Evolutionary conservation across 768 basidiomycete species (phyloP).

Genomic region (Suillus decipiens): DNA sequence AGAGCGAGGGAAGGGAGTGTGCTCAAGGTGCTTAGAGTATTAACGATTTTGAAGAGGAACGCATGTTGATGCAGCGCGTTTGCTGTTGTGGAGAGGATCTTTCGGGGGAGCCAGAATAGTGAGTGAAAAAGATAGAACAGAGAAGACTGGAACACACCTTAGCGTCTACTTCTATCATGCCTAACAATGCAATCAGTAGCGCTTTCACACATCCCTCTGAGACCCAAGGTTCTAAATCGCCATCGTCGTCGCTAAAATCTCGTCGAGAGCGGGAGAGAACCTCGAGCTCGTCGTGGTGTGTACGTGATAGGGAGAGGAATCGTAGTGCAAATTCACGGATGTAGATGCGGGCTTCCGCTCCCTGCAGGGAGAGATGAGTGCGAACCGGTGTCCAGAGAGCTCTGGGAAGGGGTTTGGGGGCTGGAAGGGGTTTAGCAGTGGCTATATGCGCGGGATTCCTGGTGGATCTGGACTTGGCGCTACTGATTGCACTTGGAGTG

Average conservation of each 20-base stretch:
- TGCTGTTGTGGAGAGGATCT: slow-evolving; percentile 4
- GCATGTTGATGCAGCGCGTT: neutral
- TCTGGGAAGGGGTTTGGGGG: slow-evolving; percentile 42
- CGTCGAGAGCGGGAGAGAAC: slow-evolving; percentile 40
- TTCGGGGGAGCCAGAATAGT: neutral
- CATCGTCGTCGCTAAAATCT: slow-evolving; percentile 41
- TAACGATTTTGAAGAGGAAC: slow-evolving; percentile 1
- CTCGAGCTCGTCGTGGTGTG: slow-evolving; percentile 65
- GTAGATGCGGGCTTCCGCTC: slow-evolving; percentile 61
- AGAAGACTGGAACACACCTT: slow-evolving; percentile 24
- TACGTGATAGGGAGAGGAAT: slow-evolving; percentile 57
- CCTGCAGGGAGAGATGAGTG: slow-evolving; percentile 42
- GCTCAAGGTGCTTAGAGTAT: slow-evolving; percentile 13
- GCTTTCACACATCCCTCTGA: slow-evolving; percentile 66
- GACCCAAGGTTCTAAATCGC: slow-evolving; percentile 53
- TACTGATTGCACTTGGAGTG: slow-evolving; percentile 15
- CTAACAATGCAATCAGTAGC: slow-evolving; percentile 62
- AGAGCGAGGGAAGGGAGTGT: slow-evolving; percentile 48
- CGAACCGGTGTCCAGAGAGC: slow-evolving; percentile 57
- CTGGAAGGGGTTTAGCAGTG: slow-evolving; percentile 29
- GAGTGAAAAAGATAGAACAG: neutral
- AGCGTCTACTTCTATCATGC: slow-evolving; percentile 45
- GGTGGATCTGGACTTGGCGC: slow-evolving; percentile 19
- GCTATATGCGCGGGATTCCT: slow-evolving; percentile 21
- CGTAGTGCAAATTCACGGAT: slow-evolving; percentile 76